Base-by-base conservation (phyloP, 208 protist genomes). In the Acanthamoeba healyi region DNA sequence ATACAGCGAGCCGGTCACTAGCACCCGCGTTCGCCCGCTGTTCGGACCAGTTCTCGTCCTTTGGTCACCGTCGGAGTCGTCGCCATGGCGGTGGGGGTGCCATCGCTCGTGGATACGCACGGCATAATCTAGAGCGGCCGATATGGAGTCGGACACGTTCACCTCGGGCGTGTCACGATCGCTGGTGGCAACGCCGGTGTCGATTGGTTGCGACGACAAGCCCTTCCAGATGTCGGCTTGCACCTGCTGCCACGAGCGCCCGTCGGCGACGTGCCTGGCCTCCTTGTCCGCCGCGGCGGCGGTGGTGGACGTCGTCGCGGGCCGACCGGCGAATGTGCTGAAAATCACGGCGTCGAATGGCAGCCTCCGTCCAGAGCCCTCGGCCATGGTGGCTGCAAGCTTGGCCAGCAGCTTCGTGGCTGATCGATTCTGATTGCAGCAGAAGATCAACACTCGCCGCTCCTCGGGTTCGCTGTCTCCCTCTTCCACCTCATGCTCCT, bases 1-100 rank as follows among this genome's bases (percentile, higher is more conserved):
- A 29, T 93, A 82, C n/a, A 93, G 65, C 15, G 89, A 93, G 17
- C 89, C 89, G 19, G 89, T 93, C 36, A 93, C n/a, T 40, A 93
- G 38, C 44, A 93, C 89, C 6, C 44, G 36, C 5, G 54, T 65
- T 1, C 19, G 63, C n/a, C 34, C 42, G 7, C 36, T 9, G 9
- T 5, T 24, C 10, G 7, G 36, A 5, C 26, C 70, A 19, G n/a
- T n/a, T n/a, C n/a, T 44, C 34, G 4, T 10, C 70, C 70, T 36
- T 15, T 54, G 10, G 49, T 54, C 49, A 15, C 15, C 49, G 49
- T 54, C 49, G 49, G 6, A 6, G 49, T 54, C 49, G 49, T 49
- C 44, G 12, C 3, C 29, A 29, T 72, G 12, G 29, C 36, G 63
- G 63, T 36, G 24, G 12, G 61, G 61, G 24, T 32, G 26, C 58